These are phyloP conservation scores for Stachybotrys chartarum DNA, from an alignment of 2,329 filamentous ascomycete species.

Conservation along the genomic window DNA sequence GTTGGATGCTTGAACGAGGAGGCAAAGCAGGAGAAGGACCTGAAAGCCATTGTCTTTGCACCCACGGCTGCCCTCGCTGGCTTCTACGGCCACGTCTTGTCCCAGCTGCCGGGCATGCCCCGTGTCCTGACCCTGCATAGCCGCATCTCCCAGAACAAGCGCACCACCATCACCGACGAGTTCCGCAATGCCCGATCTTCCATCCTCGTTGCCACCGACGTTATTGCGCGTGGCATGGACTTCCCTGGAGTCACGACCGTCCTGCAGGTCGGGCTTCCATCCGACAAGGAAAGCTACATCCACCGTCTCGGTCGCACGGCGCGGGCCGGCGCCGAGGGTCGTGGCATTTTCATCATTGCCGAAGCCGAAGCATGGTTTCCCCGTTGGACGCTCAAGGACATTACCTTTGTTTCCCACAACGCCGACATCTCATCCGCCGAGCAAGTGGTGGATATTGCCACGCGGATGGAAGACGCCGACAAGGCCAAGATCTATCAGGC, in stretches of 20 bases:
- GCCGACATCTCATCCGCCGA: slow-evolving; percentile 35
- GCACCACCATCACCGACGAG: slow-evolving; percentile 53
- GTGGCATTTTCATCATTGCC: slow-evolving; percentile 53
- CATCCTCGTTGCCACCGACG: slow-evolving; percentile 62
- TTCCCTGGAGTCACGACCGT: slow-evolving; percentile 64
- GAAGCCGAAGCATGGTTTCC: slow-evolving; percentile 44
- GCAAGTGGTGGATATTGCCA: slow-evolving; percentile 30
- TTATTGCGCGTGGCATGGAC: slow-evolving; percentile 66
- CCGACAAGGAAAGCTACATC: slow-evolving; percentile 56
- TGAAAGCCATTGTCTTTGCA: slow-evolving; percentile 83
- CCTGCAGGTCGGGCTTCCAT: slow-evolving; percentile 54
- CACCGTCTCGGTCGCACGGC: slow-evolving; percentile 62
- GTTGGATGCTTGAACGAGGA: slow-evolving; percentile 49
- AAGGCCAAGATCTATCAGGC: slow-evolving; percentile 46
- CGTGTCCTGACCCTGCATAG: slow-evolving; percentile 40
- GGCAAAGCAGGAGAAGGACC: slow-evolving; percentile 36
- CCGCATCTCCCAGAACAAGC: slow-evolving; percentile 41
- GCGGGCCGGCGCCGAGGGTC: slow-evolving; percentile 56
- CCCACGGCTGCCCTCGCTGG: slow-evolving; percentile 49
- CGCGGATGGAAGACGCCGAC: slow-evolving; percentile 34
- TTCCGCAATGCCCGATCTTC: slow-evolving; percentile 44
- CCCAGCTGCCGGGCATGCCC: slow-evolving; percentile 30
- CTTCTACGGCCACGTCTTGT: slow-evolving; percentile 41
- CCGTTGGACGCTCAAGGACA: slow-evolving; percentile 42
- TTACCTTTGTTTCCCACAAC: slow-evolving; percentile 40